Evolutionary conservation across 306 rosid species (phyloP).

Genomic region (Ochetophila trinervis): DNA sequence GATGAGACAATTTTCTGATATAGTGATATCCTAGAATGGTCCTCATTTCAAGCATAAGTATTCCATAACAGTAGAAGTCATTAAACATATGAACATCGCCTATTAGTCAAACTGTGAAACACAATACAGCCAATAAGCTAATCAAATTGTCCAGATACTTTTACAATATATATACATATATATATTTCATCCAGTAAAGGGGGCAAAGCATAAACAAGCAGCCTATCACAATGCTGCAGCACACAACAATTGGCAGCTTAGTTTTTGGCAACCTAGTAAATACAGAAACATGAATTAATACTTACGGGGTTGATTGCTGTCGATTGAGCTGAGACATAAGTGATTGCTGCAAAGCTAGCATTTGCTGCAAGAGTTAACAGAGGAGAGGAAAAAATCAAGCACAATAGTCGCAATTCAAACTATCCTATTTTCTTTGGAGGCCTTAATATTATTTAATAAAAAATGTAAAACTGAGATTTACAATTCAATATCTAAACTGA

Average conservation of each 20-base stretch:
- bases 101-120: not conserved
- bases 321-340: conserved; percentile 45
- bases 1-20: not conserved
- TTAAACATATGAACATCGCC: not conserved
- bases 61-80: not conserved
- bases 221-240: not conserved
- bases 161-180: too few relatives aligned
- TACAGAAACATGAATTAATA: conserved; percentile 1
- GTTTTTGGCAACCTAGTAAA: conserved; percentile 2
- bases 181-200: not conserved
- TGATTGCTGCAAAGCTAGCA: conserved; percentile 48
- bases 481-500: not conserved
- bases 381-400: not conserved
- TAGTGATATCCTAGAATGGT: too few relatives aligned
- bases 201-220: not conserved
- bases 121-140: too few relatives aligned
- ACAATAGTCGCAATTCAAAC: not conserved
- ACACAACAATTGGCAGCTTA: not conserved
- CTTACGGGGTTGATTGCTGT: conserved; percentile 51
- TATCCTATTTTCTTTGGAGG: not conserved
- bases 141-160: not conserved
- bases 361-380: conserved; percentile 38
- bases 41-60: not conserved
- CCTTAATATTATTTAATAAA: not conserved
- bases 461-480: not conserved